phyloP scores from a whole-genome alignment of 805 yeast species.

The Kluyveromyces lactis region DNA sequence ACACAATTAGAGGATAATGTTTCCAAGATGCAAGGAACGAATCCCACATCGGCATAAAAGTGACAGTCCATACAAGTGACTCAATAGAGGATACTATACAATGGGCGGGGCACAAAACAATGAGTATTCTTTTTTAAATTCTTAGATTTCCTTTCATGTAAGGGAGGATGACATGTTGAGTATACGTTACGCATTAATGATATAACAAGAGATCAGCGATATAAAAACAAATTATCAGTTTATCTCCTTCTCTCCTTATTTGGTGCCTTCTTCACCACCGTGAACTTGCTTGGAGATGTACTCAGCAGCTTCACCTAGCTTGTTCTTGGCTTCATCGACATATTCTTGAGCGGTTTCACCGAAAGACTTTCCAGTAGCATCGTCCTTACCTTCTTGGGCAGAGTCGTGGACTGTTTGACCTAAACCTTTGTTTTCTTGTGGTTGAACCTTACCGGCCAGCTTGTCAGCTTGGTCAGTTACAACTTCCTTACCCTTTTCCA shows the following conservation, averaged over 20 bases:
- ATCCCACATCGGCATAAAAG: too few relatives aligned
- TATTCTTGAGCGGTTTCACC: conserved; percentile 51
- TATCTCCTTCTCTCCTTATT: background rate
- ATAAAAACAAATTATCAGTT: too few relatives aligned
- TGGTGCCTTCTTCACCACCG: conserved; percentile 51
- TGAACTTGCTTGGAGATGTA: conserved; percentile 41
- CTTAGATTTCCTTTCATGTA: too few relatives aligned
- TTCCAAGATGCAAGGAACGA: too few relatives aligned
- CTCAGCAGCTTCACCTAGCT: conserved; percentile 37
- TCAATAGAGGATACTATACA: too few relatives aligned
- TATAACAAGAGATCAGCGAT: too few relatives aligned
- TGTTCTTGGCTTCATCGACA: conserved; percentile 47
- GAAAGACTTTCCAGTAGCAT: conserved; percentile 38
- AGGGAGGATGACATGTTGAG: too few relatives aligned
- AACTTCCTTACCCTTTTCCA: conserved; percentile 62
- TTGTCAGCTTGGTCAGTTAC: conserved; percentile 62
- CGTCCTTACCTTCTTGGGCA: conserved; percentile 46
- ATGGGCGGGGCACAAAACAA: too few relatives aligned
- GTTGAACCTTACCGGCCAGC: conserved; percentile 49
- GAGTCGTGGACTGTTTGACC: conserved; percentile 63
- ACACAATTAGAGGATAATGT: too few relatives aligned
- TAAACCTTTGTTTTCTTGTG: conserved; percentile 60
- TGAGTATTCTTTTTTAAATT: too few relatives aligned
- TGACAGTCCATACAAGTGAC: too few relatives aligned
- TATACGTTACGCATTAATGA: too few relatives aligned